Percentiles rank a stretch among this genome's conserved stretches.
phyloP scores from a whole-genome alignment of 176 grass and related monocot genomes.

The Hordeum marinum region DNA sequence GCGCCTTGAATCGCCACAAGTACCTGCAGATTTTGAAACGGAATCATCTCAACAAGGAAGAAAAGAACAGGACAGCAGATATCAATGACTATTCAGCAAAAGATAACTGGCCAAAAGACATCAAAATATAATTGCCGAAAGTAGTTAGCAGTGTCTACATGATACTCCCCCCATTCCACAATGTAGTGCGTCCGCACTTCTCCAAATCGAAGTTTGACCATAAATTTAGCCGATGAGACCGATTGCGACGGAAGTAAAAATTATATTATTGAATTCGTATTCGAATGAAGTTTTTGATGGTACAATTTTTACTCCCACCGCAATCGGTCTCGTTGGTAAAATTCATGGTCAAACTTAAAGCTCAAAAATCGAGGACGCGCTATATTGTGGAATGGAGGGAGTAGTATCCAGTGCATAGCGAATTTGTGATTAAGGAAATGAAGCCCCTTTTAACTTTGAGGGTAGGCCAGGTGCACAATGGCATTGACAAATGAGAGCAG shows the following conservation, averaged over 20 bases:
- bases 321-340: too few species aligned
- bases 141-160: not conserved
- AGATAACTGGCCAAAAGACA: not conserved
- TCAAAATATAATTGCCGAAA: not conserved
- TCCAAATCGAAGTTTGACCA: too few species aligned
- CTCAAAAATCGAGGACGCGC: too few species aligned
- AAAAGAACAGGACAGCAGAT: not conserved
- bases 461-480: not conserved
- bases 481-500: not conserved
- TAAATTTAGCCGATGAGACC: too few species aligned
- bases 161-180: too few species aligned
- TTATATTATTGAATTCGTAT: too few species aligned
- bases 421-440: not conserved
- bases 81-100: not conserved
- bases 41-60: not conserved
- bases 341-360: too few species aligned
- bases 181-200: too few species aligned
- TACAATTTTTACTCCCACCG: too few species aligned
- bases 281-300: too few species aligned
- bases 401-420: not conserved
- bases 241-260: too few species aligned
- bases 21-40: conserved; percentile 21
- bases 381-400: too few species aligned
- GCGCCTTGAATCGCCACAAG: conserved; percentile 87
- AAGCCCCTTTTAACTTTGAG: not conserved